Evolutionary conservation across 768 basidiomycete genomes (phyloP).

Genomic region (Lyophyllum shimeji): DNA sequence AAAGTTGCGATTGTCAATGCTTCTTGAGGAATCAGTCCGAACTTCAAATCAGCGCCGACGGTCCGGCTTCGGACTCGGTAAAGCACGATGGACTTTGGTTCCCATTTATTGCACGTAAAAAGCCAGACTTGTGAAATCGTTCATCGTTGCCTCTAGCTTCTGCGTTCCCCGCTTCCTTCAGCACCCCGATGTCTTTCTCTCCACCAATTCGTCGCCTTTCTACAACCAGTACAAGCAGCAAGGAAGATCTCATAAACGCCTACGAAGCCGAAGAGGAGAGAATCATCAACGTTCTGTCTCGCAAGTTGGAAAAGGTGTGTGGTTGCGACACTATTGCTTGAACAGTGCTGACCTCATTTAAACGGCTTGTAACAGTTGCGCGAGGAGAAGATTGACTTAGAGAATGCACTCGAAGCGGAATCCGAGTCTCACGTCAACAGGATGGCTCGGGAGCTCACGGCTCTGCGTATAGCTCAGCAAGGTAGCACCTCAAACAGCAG

Average conservation of each 20-base stretch:
- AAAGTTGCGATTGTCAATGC: neutral
- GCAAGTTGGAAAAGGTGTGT: conserved; percentile 81
- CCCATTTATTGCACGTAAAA: conserved; percentile 24
- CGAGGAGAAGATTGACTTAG: conserved; percentile 82
- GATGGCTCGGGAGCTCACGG: conserved; percentile 68
- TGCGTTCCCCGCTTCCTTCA: neutral
- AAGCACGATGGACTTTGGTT: conserved; percentile 9
- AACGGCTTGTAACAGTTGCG: conserved; percentile 48
- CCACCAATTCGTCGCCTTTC: conserved; percentile 64
- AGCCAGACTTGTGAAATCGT: conserved; percentile 13
- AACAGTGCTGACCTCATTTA: neutral
- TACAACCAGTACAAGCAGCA: conserved; percentile 49
- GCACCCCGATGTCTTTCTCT: conserved; percentile 40
- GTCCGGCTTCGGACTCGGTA: conserved; percentile 14
- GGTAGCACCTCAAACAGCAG: conserved; percentile 23
- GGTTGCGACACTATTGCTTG: neutral
- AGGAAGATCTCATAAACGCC: conserved; percentile 81
- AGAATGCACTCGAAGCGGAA: conserved; percentile 82
- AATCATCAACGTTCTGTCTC: conserved; percentile 78
- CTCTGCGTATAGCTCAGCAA: conserved; percentile 60
- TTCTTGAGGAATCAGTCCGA: too few species aligned
- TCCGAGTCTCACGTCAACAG: conserved; percentile 83
- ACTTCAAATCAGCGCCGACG: neutral
- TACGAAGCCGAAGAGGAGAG: conserved; percentile 91
- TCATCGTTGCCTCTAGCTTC: neutral